Evolutionary conservation across 192 early-diverging fungal genomes (phyloP).

Genomic region (Coemansia sp.): DNA sequence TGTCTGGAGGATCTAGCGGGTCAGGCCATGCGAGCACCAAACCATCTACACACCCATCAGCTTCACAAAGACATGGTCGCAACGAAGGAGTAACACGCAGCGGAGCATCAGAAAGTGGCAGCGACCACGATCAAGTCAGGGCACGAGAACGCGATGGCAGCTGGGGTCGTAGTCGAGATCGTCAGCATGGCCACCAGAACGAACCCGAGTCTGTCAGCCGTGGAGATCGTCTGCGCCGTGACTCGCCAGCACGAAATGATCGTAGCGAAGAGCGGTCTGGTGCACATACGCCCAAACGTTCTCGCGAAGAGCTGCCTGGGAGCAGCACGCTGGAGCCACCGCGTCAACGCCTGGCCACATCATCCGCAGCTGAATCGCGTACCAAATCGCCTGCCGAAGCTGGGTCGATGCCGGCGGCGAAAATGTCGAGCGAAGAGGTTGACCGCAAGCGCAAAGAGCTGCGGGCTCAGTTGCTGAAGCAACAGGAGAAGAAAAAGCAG

Average conservation of each 20-base stretch:
- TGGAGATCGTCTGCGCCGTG: slow-evolving; percentile 16
- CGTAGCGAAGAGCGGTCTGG: slow-evolving; percentile 13
- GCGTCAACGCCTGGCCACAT: slow-evolving; percentile 17
- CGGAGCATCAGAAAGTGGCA: neutral
- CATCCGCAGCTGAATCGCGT: neutral
- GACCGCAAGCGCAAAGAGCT: slow-evolving; percentile 44
- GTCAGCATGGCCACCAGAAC: slow-evolving; percentile 13
- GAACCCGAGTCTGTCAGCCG: slow-evolving; percentile 15
- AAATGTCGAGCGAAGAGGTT: slow-evolving; percentile 27
- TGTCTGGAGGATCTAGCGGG: neutral
- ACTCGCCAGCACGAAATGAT: slow-evolving; percentile 21
- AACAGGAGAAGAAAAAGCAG: slow-evolving; percentile 47
- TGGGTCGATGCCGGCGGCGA: neutral
- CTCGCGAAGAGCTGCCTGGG: slow-evolving; percentile 14
- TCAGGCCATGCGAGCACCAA: neutral
- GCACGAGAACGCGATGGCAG: slow-evolving; percentile 8
- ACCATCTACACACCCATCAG: neutral
- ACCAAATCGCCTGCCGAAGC: neutral
- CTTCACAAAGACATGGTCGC: neutral
- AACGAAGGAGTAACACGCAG: neutral
- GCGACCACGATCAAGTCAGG: neutral
- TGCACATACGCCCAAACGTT: slow-evolving; percentile 13
- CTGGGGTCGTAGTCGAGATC: slow-evolving; percentile 18
- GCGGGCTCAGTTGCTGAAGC: slow-evolving; percentile 40
- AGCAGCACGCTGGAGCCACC: slow-evolving; percentile 18